phyloP scores from a whole-genome alignment of 2,329 filamentous ascomycete species.

The Aspergillus fischeri region DNA sequence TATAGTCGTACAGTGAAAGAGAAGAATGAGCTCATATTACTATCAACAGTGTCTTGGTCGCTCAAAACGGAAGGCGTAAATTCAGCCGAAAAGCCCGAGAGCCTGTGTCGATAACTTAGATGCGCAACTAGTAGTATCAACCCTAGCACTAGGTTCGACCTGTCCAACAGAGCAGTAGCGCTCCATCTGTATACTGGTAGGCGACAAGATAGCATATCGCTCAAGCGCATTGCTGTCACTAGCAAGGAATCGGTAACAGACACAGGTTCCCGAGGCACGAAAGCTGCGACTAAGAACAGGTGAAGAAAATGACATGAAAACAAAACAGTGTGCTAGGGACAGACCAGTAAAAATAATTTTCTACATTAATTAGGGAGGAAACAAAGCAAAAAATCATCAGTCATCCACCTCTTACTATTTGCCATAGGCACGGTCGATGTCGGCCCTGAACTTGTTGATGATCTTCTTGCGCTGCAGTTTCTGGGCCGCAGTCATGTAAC shows the following conservation, averaged over 20 bases:
- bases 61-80: neutral
- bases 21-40: too few relatives aligned
- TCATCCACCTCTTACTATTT: constrained; percentile 38
- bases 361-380: neutral
- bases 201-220: neutral
- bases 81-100: neutral
- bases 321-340: neutral
- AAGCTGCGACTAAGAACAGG: neutral
- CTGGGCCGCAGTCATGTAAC: constrained; percentile 64
- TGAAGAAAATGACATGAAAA: neutral
- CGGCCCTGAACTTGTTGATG: constrained; percentile 56
- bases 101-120: neutral
- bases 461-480: constrained; percentile 70
- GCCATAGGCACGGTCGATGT: constrained; percentile 60
- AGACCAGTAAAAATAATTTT: neutral
- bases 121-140: neutral
- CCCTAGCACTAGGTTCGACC: neutral
- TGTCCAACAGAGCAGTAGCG: neutral
- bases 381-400: neutral
- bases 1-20: neutral
- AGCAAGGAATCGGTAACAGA: neutral
- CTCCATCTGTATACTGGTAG: neutral
- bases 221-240: neutral
- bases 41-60: neutral
- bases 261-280: neutral